Evolutionary conservation across 805 yeast species (phyloP), one percentile per base, ranked within the genome.

Genomic region (Lachancea dasiensis): DNA sequence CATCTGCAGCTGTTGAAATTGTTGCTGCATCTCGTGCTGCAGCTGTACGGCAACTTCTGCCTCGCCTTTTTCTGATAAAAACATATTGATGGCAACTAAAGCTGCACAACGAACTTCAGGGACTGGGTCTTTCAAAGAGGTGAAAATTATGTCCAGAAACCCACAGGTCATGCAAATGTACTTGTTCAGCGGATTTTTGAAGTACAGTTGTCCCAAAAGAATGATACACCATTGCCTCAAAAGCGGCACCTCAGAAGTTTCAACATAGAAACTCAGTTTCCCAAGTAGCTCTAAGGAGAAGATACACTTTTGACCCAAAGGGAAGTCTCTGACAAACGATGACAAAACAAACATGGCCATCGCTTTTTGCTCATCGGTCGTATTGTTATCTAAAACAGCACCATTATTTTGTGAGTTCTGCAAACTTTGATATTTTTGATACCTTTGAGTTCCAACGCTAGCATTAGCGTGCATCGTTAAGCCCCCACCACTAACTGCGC

Each of bases 71-170:
- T 69, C 76, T 3, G 80, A 75, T 24, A 83, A 60, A 52, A 79
- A 86, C 26, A 79, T 74, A 3, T 86, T 75, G 34, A 90, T 64
- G 0, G 95, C 83, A 23, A 78, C 65, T 9, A 92, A 64, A 3
- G 86, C 75, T 0, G 97, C 85, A 0, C 96, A 82, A 39, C 97
- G 69, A 1, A 92, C 95, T 58, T 92, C 98, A 0, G 97, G 96
- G 32, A 90, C 86, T 0, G 97, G 95, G 55, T 92, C 97, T 45
- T 73, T 75, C 13, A 87, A 68, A 27, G 84, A 63, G 17, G 65
- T 65, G 22, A 78, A 56, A 20, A 90, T 51, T 3, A 48, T 44
- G 16, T 69, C 75, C 11, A 81, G 60, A 17, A 76, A 72, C 0
- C 82, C 82, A 39, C 78, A 81, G 46, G 79, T 75, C 47, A 76